phyloP scores from a whole-genome alignment of 371 early-diverging fungal genomes.

The Haplosporangium sp. region DNA sequence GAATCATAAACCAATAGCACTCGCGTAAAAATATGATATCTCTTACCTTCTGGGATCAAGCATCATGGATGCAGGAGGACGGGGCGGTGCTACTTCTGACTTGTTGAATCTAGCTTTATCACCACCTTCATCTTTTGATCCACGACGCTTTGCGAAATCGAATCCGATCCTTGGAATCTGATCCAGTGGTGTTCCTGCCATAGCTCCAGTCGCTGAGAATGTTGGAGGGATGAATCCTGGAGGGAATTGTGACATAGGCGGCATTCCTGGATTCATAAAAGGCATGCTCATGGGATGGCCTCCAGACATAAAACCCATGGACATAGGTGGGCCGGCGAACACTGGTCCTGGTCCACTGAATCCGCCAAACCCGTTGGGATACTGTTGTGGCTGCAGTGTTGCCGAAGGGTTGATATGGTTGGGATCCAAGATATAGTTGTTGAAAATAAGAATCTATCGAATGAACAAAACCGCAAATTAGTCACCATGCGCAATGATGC shows the following conservation, averaged over 20 bases:
- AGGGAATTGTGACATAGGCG: constrained; percentile 49
- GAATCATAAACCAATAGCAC: background rate
- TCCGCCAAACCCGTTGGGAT: constrained; percentile 27
- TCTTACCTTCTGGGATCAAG: constrained; percentile 51
- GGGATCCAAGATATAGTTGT: constrained; percentile 89
- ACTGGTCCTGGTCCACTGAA: constrained; percentile 44
- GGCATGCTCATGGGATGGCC: constrained; percentile 47
- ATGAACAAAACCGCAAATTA: background rate
- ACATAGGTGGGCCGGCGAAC: constrained; percentile 46
- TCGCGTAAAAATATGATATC: too few species aligned
- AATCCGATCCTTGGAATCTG: constrained; percentile 78
- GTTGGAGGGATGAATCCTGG: constrained; percentile 47
- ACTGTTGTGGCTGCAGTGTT: constrained; percentile 42
- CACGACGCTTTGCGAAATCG: constrained; percentile 55
- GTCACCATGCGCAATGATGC: background rate
- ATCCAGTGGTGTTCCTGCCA: constrained; percentile 70
- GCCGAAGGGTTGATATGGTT: constrained; percentile 68
- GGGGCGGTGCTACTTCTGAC: constrained; percentile 22
- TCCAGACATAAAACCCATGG: constrained; percentile 42
- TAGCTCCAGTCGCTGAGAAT: constrained; percentile 51
- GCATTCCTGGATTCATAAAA: constrained; percentile 33
- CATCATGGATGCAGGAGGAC: constrained; percentile 31
- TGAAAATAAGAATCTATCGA: constrained; percentile 72
- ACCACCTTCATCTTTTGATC: constrained; percentile 24
- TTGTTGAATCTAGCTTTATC: constrained; percentile 28